A percentile compares a stretch with the other conserved stretches of the same genome.
These are phyloP conservation scores for Fusarium acutatum DNA, from an alignment of 2,329 filamentous ascomycete genomes.

Conservation along the genomic window DNA sequence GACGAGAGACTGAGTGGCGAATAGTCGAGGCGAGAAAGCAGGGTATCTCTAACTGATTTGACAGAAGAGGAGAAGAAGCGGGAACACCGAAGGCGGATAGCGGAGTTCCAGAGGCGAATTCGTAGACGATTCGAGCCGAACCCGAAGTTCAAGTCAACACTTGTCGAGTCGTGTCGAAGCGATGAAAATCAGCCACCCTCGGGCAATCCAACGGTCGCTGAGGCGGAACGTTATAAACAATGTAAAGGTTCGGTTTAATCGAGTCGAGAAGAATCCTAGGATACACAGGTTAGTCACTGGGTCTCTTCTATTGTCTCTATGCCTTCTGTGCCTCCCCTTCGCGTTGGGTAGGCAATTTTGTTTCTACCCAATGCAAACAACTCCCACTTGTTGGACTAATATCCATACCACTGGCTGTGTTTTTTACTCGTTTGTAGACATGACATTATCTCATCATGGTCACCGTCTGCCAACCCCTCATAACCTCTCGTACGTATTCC, in stretches of 20 bases:
- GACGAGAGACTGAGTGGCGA: slow-evolving; percentile 17
- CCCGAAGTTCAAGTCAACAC: slow-evolving; percentile 18
- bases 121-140: slow-evolving; percentile 29
- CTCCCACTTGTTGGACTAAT: not conserved
- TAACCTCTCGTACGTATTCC: not conserved
- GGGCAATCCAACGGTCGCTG: slow-evolving; percentile 4
- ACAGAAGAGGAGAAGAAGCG: slow-evolving; percentile 27
- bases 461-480: not conserved
- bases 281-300: slow-evolving; percentile 24
- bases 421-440: not conserved
- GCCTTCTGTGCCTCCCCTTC: slow-evolving; percentile 1
- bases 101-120: slow-evolving; percentile 28
- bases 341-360: not conserved
- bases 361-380: slow-evolving; percentile 2
- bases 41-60: slow-evolving; percentile 11
- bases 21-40: slow-evolving; percentile 1
- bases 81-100: slow-evolving; percentile 24
- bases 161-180: slow-evolving; percentile 15
- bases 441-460: not conserved
- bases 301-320: not conserved
- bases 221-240: slow-evolving; percentile 4
- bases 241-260: slow-evolving; percentile 13
- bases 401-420: not conserved
- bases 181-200: not conserved
- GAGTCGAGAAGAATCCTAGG: slow-evolving; percentile 5